Evolutionary conservation across 176 grass and related monocot species (phyloP).

Genomic region (Aegilops speltoides): DNA sequence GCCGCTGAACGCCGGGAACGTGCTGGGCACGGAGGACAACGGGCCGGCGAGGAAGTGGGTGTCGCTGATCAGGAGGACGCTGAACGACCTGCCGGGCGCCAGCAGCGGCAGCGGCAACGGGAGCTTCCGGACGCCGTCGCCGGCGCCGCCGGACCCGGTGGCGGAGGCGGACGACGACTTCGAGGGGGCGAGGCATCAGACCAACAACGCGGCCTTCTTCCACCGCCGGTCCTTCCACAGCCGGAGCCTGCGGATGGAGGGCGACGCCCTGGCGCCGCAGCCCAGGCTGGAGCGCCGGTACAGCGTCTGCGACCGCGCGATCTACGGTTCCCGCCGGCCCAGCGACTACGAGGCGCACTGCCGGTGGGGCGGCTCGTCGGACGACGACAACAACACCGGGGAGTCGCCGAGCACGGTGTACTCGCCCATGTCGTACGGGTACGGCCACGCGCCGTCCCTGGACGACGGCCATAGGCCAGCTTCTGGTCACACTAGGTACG

Average conservation of each 20-base stretch:
- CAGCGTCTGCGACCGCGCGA: constrained; percentile 83
- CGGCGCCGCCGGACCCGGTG: constrained; percentile 64
- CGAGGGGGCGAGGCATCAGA: constrained; percentile 54
- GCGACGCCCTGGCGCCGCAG: constrained; percentile 65
- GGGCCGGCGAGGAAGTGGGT: constrained; percentile 96
- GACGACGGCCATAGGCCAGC: constrained; percentile 61
- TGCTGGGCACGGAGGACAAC: constrained; percentile 98
- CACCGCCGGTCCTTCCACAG: constrained; percentile 92
- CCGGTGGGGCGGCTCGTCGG: constrained; percentile 74
- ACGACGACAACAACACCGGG: constrained; percentile 75
- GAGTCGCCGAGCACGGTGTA: constrained; percentile 84
- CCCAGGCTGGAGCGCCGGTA: constrained; percentile 85
- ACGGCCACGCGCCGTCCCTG: constrained; percentile 51
- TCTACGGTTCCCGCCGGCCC: constrained; percentile 63
- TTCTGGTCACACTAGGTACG: constrained; percentile 62
- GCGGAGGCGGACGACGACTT: constrained; percentile 91
- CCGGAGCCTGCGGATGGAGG: constrained; percentile 84
- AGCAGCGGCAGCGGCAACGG: constrained; percentile 43
- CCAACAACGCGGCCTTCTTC: constrained; percentile 58
- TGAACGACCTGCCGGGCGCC: constrained; percentile 78
- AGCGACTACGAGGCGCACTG: constrained; percentile 83
- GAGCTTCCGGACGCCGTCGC: constrained; percentile 87
- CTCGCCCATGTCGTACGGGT: constrained; percentile 86
- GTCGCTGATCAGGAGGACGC: constrained; percentile 72
- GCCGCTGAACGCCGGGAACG: constrained; percentile 89